Conservation (phyloP, 2,329 filamentous ascomycete genomes). For the Penicillium sp. region DNA sequence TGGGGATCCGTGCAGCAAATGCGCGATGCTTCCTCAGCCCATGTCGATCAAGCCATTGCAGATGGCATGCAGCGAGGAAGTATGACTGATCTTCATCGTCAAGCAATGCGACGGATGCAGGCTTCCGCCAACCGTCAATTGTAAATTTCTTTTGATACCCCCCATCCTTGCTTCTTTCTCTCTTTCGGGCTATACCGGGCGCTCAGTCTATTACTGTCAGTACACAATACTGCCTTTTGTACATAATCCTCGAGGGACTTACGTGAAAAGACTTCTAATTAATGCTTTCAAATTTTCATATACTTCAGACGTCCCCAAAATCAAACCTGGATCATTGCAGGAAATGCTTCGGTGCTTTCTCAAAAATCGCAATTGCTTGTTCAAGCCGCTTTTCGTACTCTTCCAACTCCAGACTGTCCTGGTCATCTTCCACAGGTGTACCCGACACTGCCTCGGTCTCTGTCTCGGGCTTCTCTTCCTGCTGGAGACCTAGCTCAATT, state of each 20-base stretch:
- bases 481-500: conserved; percentile 7
- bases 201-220: background rate
- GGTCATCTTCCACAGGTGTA: conserved; percentile 10
- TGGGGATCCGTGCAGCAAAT: conserved; percentile 60
- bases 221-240: background rate
- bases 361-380: conserved; percentile 22
- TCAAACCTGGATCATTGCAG: conserved; percentile 8
- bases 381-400: conserved; percentile 25
- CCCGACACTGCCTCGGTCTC: background rate
- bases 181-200: conserved; percentile 4
- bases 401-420: conserved; percentile 14
- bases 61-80: conserved; percentile 73
- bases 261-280: background rate
- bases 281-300: background rate
- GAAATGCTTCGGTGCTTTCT: conserved; percentile 24
- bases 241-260: conserved; percentile 13
- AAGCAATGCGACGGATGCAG: conserved; percentile 80
- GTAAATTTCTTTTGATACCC: conserved; percentile 15
- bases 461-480: background rate
- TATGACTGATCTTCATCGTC: conserved; percentile 72
- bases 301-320: too few species aligned
- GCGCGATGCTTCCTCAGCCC: conserved; percentile 57
- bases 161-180: conserved; percentile 7
- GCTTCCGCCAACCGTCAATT: conserved; percentile 49
- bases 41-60: conserved; percentile 64